These are phyloP conservation scores for Dioscorea dumetorum DNA, from an alignment of 106 monocot genomes.

Conservation along the genomic window DNA sequence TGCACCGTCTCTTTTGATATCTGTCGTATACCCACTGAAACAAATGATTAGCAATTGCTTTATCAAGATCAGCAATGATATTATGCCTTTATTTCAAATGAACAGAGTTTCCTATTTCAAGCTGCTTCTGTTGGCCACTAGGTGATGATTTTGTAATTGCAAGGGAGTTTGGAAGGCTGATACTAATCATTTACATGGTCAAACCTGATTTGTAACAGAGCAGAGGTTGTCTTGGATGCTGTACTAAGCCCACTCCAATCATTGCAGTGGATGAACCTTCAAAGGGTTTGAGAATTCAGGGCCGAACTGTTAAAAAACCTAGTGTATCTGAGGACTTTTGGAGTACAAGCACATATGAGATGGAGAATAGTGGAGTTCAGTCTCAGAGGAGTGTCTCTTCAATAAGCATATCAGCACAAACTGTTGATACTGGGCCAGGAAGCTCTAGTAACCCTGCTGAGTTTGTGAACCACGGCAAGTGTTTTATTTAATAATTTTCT, in stretches of 20 bases:
- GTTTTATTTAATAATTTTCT: background rate
- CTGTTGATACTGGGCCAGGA: constrained; percentile 44
- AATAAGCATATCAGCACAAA: constrained; percentile 53
- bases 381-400: constrained; percentile 91
- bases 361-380: constrained; percentile 81
- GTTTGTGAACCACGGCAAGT: constrained; percentile 85
- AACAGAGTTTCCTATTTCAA: no score
- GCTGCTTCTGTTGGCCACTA: background rate
- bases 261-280: constrained; percentile 90
- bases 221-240: constrained; percentile 97
- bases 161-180: background rate
- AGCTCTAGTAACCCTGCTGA: constrained; percentile 52
- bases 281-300: constrained; percentile 85
- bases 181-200: constrained; percentile 41
- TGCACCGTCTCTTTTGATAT: no score
- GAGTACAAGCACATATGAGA: constrained; percentile 91
- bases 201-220: constrained; percentile 87
- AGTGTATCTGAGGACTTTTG: constrained; percentile 78
- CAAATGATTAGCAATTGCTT: no score
- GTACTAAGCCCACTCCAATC: constrained; percentile 66
- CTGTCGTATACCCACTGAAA: no score
- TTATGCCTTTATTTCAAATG: no score
- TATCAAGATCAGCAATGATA: no score
- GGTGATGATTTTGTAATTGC: no score
- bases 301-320: constrained; percentile 40